Conservation (phyloP, 176 grass and related monocot species). For the Carex pumila region DNA sequence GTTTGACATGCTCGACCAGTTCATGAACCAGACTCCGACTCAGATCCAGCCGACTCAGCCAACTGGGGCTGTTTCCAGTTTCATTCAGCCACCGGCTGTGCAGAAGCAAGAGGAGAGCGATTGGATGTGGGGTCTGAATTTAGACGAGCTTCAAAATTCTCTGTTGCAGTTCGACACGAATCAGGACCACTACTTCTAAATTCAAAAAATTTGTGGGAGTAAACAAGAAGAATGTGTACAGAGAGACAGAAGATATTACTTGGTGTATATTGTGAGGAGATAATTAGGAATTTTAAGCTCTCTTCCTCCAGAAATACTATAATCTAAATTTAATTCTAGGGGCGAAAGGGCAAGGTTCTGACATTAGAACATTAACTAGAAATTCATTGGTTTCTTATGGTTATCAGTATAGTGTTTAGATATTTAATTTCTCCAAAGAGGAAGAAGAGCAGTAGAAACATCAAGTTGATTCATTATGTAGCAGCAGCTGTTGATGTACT, state of each 20-base stretch:
- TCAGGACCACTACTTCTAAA: slow-evolving; percentile 23
- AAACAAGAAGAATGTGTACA: not conserved
- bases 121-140: slow-evolving; percentile 32
- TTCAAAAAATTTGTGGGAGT: not conserved
- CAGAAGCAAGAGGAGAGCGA: slow-evolving; percentile 21
- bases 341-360: not conserved
- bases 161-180: slow-evolving; percentile 2
- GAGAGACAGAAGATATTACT: not conserved
- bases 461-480: not conserved
- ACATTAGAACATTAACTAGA: not conserved
- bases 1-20: not conserved
- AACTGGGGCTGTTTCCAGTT: not conserved
- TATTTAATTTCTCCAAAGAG: not conserved
- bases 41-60: not conserved
- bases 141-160: slow-evolving; percentile 27
- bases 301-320: too few species aligned
- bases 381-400: slow-evolving; percentile 14
- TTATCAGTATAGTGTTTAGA: not conserved
- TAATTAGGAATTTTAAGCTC: too few species aligned
- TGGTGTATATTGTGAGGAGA: too few species aligned
- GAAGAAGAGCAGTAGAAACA: not conserved
- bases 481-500: not conserved
- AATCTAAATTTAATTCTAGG: not conserved
- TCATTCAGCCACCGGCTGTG: not conserved
- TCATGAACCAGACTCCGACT: not conserved